Conservation (phyloP, 2,329 filamentous ascomycete genomes). For the Colletotrichum navitas region DNA sequence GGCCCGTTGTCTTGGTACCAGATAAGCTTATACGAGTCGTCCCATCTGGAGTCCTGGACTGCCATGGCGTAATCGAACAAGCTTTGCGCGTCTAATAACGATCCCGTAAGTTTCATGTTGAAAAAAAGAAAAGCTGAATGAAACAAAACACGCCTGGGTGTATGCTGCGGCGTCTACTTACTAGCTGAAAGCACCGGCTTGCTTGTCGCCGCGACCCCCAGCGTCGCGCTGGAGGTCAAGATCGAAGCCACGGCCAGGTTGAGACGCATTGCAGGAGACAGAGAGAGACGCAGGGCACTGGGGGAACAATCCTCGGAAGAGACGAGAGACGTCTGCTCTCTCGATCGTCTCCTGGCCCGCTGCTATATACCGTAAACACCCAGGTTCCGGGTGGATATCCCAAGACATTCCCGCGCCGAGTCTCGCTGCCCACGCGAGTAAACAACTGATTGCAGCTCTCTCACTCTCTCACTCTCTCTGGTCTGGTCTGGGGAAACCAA, state of each 20-base stretch:
- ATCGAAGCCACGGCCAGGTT: constrained; percentile 15
- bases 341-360: background rate
- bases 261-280: constrained; percentile 16
- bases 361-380: background rate
- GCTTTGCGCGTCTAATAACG: constrained; percentile 50
- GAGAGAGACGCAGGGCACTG: background rate
- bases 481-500: background rate
- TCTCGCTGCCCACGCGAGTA: background rate
- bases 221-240: constrained; percentile 29
- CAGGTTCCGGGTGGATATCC: background rate
- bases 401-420: background rate
- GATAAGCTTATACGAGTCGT: constrained; percentile 57
- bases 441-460: background rate
- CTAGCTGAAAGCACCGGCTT: constrained; percentile 27
- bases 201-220: constrained; percentile 24
- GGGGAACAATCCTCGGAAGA: background rate
- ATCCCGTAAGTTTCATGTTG: background rate
- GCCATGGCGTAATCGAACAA: constrained; percentile 57
- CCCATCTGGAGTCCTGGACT: constrained; percentile 55
- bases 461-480: no score
- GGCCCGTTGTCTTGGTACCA: constrained; percentile 57
- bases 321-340: background rate
- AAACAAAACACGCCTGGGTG: no score
- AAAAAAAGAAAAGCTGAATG: background rate
- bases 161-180: background rate